Evolutionary conservation across 345 rosid species (phyloP), one percentile per base, ranked within the genome.

Genomic region (Angophora floribunda): DNA sequence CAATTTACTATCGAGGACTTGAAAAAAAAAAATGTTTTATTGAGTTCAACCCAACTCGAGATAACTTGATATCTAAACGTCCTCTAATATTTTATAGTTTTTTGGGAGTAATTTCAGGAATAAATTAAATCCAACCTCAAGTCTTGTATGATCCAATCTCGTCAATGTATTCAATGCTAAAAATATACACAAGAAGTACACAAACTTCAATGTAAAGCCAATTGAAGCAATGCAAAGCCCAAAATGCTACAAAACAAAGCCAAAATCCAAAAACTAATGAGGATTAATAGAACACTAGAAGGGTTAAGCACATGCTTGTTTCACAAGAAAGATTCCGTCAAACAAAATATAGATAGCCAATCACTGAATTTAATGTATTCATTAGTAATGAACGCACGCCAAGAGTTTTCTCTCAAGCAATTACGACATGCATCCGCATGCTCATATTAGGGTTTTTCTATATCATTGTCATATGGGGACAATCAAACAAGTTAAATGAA

Each of bases 321-420:
- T 7, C 7, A n/a, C 4, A n/a, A 63, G 19, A 63, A n/a, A 6
- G 41, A 15, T n/a, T n/a, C n/a, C 26, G 9, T 63, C 19, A 63
- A 14, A 15, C 4, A n/a, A 30, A 63, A n/a, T 26, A 63, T 36
- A 36, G 4, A 36, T 4, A 36, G 4, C 41, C 41, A 36, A 63
- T 0, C 9, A 61, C 15, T 0, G 36, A 0, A 63, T 0, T 9
- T n/a, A 9, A 2, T 1, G 17, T 0, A 3, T 3, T 13, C 75
- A 14, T n/a, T 0, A 0, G 17, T n/a, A 36, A 63, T 0, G 1
- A 55, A 2, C 19, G 13, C 41, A n/a, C 30, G 7, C 6, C 1
- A 63, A 14, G n/a, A n/a, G 41, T 63, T 7, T 0, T 41, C 19
- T 63, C 5, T n/a, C 0, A 17, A n/a, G 5, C n/a, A 26, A 61